Evolutionary conservation across 768 basidiomycete species (phyloP).

Genomic region (Russula abietina): DNA sequence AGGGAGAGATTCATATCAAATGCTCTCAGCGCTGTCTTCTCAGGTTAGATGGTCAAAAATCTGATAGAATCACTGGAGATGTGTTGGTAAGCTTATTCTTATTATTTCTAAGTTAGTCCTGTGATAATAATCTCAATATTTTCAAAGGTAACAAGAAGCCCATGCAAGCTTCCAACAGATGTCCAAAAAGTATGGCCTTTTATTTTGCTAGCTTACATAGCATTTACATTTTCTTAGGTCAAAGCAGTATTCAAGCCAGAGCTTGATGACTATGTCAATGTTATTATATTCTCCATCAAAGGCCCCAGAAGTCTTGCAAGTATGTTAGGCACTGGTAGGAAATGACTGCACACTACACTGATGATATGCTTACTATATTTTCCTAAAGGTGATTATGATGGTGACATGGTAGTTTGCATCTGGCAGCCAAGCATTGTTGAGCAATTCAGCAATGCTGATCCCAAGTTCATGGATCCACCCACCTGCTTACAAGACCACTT

Average conservation of each 20-base stretch:
- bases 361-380: not conserved
- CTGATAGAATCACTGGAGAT: conserved; percentile 49
- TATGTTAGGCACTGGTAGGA: conserved; percentile 55
- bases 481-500: conserved; percentile 39
- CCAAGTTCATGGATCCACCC: conserved; percentile 47
- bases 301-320: conserved; percentile 49
- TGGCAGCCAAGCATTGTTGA: conserved; percentile 54
- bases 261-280: conserved; percentile 47
- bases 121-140: not conserved
- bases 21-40: conserved; percentile 41
- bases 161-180: conserved; percentile 68
- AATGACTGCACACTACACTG: not conserved
- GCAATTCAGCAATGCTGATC: conserved; percentile 48
- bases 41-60: conserved; percentile 38
- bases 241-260: conserved; percentile 48
- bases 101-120: not conserved
- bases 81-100: conserved; percentile 41
- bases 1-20: conserved; percentile 54
- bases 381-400: conserved; percentile 60
- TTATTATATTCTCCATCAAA: conserved; percentile 41
- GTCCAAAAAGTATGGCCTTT: conserved; percentile 45
- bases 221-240: conserved; percentile 36
- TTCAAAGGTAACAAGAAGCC: conserved; percentile 50
- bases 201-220: not conserved
- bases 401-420: conserved; percentile 53